Evolutionary conservation across 2,329 filamentous ascomycete genomes (phyloP).

Genomic region (Penicillium sclerotigenum): DNA sequence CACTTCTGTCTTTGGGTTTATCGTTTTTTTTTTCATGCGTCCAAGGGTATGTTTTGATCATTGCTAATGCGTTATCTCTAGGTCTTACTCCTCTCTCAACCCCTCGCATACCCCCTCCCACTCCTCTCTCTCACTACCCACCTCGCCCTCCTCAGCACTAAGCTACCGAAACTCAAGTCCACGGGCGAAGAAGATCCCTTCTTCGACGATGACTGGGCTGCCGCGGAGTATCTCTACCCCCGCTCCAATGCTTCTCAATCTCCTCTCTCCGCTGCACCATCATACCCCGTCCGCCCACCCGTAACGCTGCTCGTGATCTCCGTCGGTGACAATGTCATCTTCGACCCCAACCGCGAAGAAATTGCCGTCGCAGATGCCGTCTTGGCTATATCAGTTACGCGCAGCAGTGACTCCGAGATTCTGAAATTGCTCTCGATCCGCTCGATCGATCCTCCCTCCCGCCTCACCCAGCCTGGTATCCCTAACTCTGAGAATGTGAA

Average conservation of each 20-base stretch:
- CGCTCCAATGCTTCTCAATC: slow-evolving; percentile 33
- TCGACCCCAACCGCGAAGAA: slow-evolving; percentile 88
- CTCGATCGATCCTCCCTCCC: slow-evolving; percentile 70
- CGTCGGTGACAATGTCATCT: slow-evolving; percentile 83
- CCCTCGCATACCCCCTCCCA: slow-evolving; percentile 87
- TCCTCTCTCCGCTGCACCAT: slow-evolving; percentile 12
- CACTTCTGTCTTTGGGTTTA: too few relatives aligned
- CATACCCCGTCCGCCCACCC: slow-evolving; percentile 61
- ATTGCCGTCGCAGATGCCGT: slow-evolving; percentile 88
- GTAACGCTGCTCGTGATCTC: slow-evolving; percentile 87
- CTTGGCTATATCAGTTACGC: slow-evolving; percentile 74
- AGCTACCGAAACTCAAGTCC: slow-evolving; percentile 79
- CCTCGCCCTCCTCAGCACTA: slow-evolving; percentile 83
- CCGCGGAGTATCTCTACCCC: slow-evolving; percentile 72
- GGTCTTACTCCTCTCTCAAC: slow-evolving; percentile 91
- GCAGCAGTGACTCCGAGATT: slow-evolving; percentile 36
- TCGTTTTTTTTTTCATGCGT: background rate
- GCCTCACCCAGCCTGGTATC: slow-evolving; percentile 68
- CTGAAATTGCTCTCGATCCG: slow-evolving; percentile 66
- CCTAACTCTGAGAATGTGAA: slow-evolving; percentile 62
- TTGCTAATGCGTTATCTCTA: slow-evolving; percentile 38
- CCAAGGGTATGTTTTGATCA: background rate
- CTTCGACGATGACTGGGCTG: slow-evolving; percentile 97
- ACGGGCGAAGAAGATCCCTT: slow-evolving; percentile 93
- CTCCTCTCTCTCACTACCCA: slow-evolving; percentile 90